These are phyloP conservation scores for Hypoxylon sp. DNA, from an alignment of 2,329 filamentous ascomycete genomes.

Conservation along the genomic window DNA sequence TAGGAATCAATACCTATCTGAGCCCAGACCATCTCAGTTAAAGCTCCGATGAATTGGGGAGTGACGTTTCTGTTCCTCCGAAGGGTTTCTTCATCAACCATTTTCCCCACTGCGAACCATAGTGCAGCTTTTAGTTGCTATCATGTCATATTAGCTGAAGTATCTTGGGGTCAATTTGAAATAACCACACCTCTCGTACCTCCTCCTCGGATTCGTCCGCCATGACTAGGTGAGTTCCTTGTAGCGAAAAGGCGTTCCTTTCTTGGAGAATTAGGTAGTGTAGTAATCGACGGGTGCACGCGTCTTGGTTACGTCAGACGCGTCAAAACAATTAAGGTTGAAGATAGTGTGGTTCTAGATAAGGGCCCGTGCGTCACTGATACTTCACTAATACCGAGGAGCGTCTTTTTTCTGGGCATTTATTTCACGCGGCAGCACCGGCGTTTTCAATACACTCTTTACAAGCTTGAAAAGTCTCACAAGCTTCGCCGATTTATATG, in stretches of 20 bases:
- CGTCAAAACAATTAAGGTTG: conserved; percentile 36
- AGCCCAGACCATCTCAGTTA: conserved; percentile 81
- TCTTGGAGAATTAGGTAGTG: conserved; percentile 7
- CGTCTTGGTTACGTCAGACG: conserved; percentile 38
- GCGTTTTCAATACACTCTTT: conserved; percentile 2
- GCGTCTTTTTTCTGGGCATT: conserved; percentile 22
- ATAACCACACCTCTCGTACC: conserved; percentile 50
- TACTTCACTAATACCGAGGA: conserved; percentile 25
- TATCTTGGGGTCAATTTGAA: conserved; percentile 2
- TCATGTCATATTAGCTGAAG: conserved; percentile 21
- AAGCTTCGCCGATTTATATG: conserved; percentile 2
- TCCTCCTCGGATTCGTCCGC: conserved; percentile 54
- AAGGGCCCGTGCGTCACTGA: conserved; percentile 23
- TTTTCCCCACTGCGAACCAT: conserved; percentile 87
- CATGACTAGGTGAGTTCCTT: conserved; percentile 44
- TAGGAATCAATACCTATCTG: conserved; percentile 75
- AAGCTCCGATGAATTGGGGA: conserved; percentile 86
- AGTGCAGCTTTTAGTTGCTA: conserved; percentile 87
- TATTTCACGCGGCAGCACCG: conserved; percentile 35
- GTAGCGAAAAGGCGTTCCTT: background rate
- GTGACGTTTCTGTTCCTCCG: conserved; percentile 85
- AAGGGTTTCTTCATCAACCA: conserved; percentile 87
- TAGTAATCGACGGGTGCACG: conserved; percentile 13
- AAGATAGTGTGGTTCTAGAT: conserved; percentile 23
- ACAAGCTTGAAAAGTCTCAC: conserved; percentile 24